Evolutionary conservation across 2,329 filamentous ascomycete species (phyloP).

Genomic region (Magnaporthales sp.): DNA sequence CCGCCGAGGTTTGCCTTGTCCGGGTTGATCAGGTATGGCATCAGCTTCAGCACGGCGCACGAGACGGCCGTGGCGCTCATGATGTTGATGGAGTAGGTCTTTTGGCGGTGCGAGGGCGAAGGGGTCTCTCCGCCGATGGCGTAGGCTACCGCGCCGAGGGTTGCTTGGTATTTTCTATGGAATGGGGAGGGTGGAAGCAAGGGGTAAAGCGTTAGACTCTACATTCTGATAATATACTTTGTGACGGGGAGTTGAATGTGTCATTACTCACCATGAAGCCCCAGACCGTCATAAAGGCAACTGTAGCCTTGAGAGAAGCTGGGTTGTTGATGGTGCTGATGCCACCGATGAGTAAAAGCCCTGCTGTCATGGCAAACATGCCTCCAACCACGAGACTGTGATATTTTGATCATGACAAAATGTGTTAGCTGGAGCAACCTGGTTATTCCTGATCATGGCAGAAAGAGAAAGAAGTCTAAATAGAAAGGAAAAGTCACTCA

Average conservation of each 20-base stretch:
- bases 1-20: conserved; percentile 22
- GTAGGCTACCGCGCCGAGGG: conserved; percentile 20
- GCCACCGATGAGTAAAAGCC: conserved; percentile 21
- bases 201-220: too few relatives aligned
- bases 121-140: conserved; percentile 21
- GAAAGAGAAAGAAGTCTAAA: neutral
- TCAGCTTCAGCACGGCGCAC: conserved; percentile 19
- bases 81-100: conserved; percentile 24
- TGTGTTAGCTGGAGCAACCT: neutral
- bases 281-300: conserved; percentile 20
- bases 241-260: too few relatives aligned
- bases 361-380: conserved; percentile 16
- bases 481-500: neutral
- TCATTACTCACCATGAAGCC: conserved; percentile 12
- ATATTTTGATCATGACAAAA: neutral
- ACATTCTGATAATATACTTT: too few relatives aligned
- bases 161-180: conserved; percentile 15
- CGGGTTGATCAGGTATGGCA: conserved; percentile 21
- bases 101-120: conserved; percentile 19
- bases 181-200: neutral
- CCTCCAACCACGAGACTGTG: conserved; percentile 17
- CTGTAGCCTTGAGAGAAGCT: conserved; percentile 14
- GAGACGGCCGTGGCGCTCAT: conserved; percentile 20
- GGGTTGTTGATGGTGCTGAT: conserved; percentile 18
- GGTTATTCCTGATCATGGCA: too few relatives aligned